Base-by-base conservation (phyloP, 257 asterid genomes). In the Fraxinus pennsylvanica region DNA sequence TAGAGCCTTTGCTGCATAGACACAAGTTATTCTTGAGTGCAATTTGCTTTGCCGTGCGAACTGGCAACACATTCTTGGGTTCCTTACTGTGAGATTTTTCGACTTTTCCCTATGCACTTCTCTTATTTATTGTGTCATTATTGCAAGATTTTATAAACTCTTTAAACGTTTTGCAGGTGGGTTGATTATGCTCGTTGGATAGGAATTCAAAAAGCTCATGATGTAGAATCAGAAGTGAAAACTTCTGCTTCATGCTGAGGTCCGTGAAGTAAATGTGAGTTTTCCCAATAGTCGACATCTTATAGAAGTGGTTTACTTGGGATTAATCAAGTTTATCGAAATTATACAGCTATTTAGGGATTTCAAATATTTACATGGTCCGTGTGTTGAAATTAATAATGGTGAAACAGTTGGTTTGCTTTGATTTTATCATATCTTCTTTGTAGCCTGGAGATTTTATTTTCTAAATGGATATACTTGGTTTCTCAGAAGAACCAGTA, bases 61-160 rank as follows among this genome's bases (percentile, higher is more conserved):
- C 97, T 68, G 96, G 97, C 83, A 92, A 94, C 91, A 94, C 99
- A 32, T 91, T 78, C 83, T 82, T 91, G 86, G 97, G 97, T 79
- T 92, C 99, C 54, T 76, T 91, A 81, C 75, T 91, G 99, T 91
- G 84, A 92, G 99, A 75, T 80, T 79, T 76, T 45, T 82, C 77
- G 27, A 68, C 78, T 73, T 61, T 43, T 69, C 15, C 17, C 22
- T 1, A 14, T 22, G 0, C 33, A 4, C 2, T 79, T 66, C 29
- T 30, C 39, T 4, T 10, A 36, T 32, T 59, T 43, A 30, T 39
- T 22, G 17, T 54, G 36, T 45, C 22, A 27, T 33, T 33, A 29
- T 30, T 36, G 73, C 12, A 5, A 43, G 35, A 71, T 63, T 14
- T n/a, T 6, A 6, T 45, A 57, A 27, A 76, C 69, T 45, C 38